Percentiles rank a stretch among this genome's conserved stretches.
These are phyloP conservation scores for Mycocentrospora acerina DNA, from an alignment of 2,329 filamentous ascomycete genomes.

Conservation along the genomic window DNA sequence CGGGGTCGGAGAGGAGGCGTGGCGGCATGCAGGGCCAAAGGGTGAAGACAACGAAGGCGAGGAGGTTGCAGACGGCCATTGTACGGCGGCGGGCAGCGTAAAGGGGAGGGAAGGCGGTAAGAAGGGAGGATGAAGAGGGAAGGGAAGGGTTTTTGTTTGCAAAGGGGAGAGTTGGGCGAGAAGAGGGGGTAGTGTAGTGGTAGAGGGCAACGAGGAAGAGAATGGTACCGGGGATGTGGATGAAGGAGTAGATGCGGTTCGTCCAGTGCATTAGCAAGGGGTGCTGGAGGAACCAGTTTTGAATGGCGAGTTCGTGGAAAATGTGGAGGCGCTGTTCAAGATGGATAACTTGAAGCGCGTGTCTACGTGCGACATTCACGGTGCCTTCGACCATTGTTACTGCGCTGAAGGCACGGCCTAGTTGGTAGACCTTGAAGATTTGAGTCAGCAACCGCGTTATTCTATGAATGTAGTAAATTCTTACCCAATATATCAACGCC, in stretches of 20 bases:
- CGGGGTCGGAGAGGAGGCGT: constrained; percentile 55
- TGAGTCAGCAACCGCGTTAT: constrained; percentile 5
- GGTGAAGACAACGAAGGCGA: constrained; percentile 62
- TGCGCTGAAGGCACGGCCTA: constrained; percentile 71
- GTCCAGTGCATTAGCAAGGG: constrained; percentile 65
- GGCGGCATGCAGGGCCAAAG: constrained; percentile 64
- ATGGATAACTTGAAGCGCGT: constrained; percentile 67
- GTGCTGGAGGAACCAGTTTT: constrained; percentile 57
- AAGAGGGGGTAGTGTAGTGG: constrained; percentile 68
- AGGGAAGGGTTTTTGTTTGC: constrained; percentile 44
- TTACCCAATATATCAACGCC: constrained; percentile 75
- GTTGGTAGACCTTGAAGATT: constrained; percentile 64
- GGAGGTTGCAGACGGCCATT: constrained; percentile 60
- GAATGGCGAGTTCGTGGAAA: constrained; percentile 65
- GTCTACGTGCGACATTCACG: constrained; percentile 66
- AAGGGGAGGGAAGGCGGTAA: constrained; percentile 49
- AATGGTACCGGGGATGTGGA: constrained; percentile 76
- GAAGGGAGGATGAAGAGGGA: constrained; percentile 23
- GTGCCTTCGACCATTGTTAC: constrained; percentile 68
- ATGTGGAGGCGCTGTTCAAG: constrained; percentile 66
- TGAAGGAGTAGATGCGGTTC: constrained; percentile 74
- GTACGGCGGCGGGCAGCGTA: constrained; percentile 59
- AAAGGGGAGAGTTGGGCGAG: constrained; percentile 48
- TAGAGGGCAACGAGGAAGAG: constrained; percentile 68
- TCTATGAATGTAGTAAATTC: constrained; percentile 16